Percentiles rank a stretch among this genome's conserved stretches.
These are phyloP conservation scores for Salix caprea DNA, from an alignment of 345 rosid genomes.

Conservation along the genomic window DNA sequence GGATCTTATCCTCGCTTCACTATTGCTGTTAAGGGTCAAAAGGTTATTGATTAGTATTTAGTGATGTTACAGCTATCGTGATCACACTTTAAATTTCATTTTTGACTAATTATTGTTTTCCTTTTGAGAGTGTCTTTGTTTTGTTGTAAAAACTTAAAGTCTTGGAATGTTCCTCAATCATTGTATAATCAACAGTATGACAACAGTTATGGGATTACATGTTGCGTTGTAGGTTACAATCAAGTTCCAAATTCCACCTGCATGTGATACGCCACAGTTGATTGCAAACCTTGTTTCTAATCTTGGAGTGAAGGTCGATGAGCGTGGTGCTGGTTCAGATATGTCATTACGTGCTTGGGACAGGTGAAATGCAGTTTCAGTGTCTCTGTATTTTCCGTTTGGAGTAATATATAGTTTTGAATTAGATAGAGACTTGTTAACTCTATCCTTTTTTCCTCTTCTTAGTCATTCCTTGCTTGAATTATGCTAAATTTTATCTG, in stretches of 20 bases:
- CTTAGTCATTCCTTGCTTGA: neutral
- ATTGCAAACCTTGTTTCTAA: slow-evolving; percentile 73
- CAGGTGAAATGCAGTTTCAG: slow-evolving; percentile 38
- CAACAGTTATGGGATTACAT: neutral
- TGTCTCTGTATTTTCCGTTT: too few relatives aligned
- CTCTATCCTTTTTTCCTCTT: too few relatives aligned
- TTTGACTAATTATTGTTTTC: neutral
- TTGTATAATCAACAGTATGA: neutral
- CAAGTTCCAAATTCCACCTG: slow-evolving; percentile 76
- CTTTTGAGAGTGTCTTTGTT: neutral
- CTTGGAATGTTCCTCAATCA: neutral
- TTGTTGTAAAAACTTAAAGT: neutral
- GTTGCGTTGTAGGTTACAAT: slow-evolving; percentile 52
- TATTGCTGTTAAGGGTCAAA: slow-evolving; percentile 82
- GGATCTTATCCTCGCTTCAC: slow-evolving; percentile 68
- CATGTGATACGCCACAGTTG: slow-evolving; percentile 67
- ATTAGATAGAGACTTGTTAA: neutral
- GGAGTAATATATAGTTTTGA: neutral
- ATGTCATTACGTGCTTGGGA: slow-evolving; percentile 89
- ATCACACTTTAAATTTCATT: neutral
- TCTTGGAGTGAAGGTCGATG: slow-evolving; percentile 71
- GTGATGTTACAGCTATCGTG: neutral
- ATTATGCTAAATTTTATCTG: neutral
- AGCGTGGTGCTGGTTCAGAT: slow-evolving; percentile 68
- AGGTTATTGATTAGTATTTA: slow-evolving; percentile 39